phyloP scores from a whole-genome alignment of 139 green algal genomes.

The Closterium sp. region DNA sequence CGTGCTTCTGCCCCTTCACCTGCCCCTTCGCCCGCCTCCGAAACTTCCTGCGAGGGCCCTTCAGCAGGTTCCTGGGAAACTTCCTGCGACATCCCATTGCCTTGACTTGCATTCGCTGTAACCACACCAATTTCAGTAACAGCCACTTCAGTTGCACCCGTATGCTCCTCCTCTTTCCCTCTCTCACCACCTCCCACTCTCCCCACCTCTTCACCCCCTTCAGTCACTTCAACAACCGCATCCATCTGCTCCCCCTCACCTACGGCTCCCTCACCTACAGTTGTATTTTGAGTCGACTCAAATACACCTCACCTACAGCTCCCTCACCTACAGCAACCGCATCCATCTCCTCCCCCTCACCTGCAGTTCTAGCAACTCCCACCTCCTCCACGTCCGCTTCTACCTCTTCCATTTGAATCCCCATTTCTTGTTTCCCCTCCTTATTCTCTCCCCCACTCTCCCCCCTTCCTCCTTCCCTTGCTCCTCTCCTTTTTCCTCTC shows the following conservation, averaged over 20 bases:
- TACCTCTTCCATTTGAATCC: too few relatives aligned
- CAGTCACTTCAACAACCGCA: not conserved
- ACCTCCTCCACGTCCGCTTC: too few relatives aligned
- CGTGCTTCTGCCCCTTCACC: not conserved
- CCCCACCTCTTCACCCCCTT: not conserved
- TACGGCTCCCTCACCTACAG: too few relatives aligned
- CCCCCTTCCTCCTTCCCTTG: too few relatives aligned
- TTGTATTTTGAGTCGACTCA: too few relatives aligned
- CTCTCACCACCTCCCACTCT: not conserved
- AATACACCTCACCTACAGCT: not conserved
- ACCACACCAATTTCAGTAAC: not conserved
- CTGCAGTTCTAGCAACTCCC: too few relatives aligned
- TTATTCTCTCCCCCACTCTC: not conserved
- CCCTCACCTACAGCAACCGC: too few relatives aligned
- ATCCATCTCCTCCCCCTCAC: too few relatives aligned
- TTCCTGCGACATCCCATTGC: not conserved
- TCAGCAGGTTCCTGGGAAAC: not conserved
- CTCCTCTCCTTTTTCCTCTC: not conserved
- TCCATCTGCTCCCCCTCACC: not conserved
- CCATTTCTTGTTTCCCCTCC: too few relatives aligned
- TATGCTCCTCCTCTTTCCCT: not conserved
- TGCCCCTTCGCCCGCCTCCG: not conserved
- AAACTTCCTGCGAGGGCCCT: not conserved
- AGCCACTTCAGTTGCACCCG: not conserved
- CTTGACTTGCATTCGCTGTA: not conserved